Evolutionary conservation across 1,284 basidiomycete species (phyloP), one percentile per base, ranked within the genome.

Genomic region (Marasmius sp.): DNA sequence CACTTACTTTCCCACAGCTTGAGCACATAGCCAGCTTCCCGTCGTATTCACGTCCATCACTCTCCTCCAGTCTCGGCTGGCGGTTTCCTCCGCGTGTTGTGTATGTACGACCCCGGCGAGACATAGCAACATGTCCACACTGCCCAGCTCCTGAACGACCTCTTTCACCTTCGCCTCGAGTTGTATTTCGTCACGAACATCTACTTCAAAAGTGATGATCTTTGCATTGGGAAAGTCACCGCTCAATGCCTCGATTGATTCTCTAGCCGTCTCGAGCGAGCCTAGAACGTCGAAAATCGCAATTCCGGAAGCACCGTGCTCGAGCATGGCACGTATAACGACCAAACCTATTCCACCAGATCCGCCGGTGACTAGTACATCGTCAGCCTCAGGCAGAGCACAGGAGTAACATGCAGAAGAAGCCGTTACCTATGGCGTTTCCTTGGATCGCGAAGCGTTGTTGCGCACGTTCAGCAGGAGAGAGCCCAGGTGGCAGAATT

Each of bases 1-100:
- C 2, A 69, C 74, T 58, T 49, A 78, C 80, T 70, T 77, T 52
- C 72, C 76, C 34, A 75, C 78, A 0, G 77, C 71, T 61, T 78
- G 75, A 3, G 79, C 77, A 58, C 77, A 79, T 51, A 80, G 61
- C 75, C 75, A 80, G 56, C 76, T 76, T 14, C 80, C 80, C 3
- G 75, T 82, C 22, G 72, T 72, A 59, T 80, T 81, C 47, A 78
- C 67, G 47, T 81, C 76, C 20, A 79, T 53, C 6, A 77, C 72
- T 37, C 70, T 66, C 61, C 67, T 71, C 78, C 76, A 81, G 37
- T 75, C 71, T n/a, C 69, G 70, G 0, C 69, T 48, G 16, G 47
- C 50, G 45, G 76, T 59, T 16, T 77, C 73, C 16, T 68, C 62
- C 4, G 77, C 73, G 54, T 77, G 71, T 1, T 63, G 65, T 33